Evolutionary conservation across 2,329 filamentous ascomycete species (phyloP), one percentile per base, ranked within the genome.

Genomic region (Trichoderma harzianum): DNA sequence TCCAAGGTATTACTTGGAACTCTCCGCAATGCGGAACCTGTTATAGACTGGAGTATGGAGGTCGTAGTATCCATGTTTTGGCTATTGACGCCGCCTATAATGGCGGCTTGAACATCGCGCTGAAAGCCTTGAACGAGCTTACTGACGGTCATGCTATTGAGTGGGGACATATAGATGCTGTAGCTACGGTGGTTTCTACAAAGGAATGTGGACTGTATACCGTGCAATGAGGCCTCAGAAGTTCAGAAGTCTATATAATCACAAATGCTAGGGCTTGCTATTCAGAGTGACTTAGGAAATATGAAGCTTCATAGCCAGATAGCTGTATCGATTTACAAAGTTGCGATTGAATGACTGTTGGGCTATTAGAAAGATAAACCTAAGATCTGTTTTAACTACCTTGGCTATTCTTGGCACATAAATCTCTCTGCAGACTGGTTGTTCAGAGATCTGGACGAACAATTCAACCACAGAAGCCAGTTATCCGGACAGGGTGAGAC

Each of bases 21-120:
- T 87, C 85, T 3, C 74, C 82, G 62, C 77, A 83, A 78, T 91
- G 89, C 80, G 89, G 89, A 62, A 84, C 83, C 32, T 91, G 89
- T 83, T 91, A 86, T 84, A 76, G 81, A 70, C 81, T 90, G 70
- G 83, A 80, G 18, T 90, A 86, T 79, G 81, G 84, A 47, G 84
- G 84, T 73, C 82, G 79, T 69, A 85, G 80, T 69, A 83, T 90
- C 81, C 84, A 86, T 78, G 79, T 91, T 43, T 81, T 89, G 6
- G 88, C 85, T 72, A 82, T 91, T 72, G 89, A 91, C 79, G 83
- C 84, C 74, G 81, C 85, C 14, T 63, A 69, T 55, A 71, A 74
- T 6, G 87, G 62, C 5, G 71, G 86, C 58, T 87, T 88, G 80
- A 90, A 89, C 80, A 84, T 91, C 72, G 87, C 83, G 24, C 79